phyloP scores from a whole-genome alignment of 1,284 basidiomycete genomes.

The Irpex sp. region DNA sequence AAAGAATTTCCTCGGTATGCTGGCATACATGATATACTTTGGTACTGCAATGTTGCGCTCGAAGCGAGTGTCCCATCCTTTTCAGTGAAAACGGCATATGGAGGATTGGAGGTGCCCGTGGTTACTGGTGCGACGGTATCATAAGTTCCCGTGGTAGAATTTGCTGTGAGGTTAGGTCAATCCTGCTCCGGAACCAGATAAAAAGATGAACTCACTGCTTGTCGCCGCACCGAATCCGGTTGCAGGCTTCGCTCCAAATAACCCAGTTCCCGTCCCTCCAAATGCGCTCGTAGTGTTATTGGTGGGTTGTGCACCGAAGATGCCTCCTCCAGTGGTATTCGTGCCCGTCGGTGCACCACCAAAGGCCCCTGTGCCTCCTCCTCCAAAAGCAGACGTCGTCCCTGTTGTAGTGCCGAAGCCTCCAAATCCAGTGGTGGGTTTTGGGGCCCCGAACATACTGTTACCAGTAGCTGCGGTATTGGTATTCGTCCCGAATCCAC shows the following conservation, averaged over 20 bases:
- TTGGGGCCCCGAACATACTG: conserved; percentile 55
- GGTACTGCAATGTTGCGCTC: conserved; percentile 53
- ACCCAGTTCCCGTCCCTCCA: conserved; percentile 31
- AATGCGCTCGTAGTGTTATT: conserved; percentile 22
- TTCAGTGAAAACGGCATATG: conserved; percentile 51
- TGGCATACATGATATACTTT: conserved; percentile 72
- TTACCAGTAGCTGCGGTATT: conserved; percentile 27
- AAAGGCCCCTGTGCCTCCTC: conserved; percentile 23
- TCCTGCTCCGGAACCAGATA: too few relatives aligned
- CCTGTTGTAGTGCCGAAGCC: conserved; percentile 47
- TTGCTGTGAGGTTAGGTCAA: conserved; percentile 11
- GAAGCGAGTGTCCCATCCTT: conserved; percentile 47
- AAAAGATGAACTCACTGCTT: conserved; percentile 8
- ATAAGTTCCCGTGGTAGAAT: conserved; percentile 18
- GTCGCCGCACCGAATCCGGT: conserved; percentile 22
- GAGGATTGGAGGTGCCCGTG: conserved; percentile 59
- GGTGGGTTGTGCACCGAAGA: conserved; percentile 24
- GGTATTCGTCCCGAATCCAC: conserved; percentile 53
- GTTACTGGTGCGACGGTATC: conserved; percentile 46
- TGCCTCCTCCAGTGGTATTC: conserved; percentile 4
- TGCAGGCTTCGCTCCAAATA: conserved; percentile 37
- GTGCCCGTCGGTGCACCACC: conserved; percentile 17
- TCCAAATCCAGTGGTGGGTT: conserved; percentile 68
- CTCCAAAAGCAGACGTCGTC: conserved; percentile 27
- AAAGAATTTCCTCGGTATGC: conserved; percentile 67